phyloP scores from a whole-genome alignment of 2,329 filamentous ascomycete species.

The Elsinoe fawcettii region DNA sequence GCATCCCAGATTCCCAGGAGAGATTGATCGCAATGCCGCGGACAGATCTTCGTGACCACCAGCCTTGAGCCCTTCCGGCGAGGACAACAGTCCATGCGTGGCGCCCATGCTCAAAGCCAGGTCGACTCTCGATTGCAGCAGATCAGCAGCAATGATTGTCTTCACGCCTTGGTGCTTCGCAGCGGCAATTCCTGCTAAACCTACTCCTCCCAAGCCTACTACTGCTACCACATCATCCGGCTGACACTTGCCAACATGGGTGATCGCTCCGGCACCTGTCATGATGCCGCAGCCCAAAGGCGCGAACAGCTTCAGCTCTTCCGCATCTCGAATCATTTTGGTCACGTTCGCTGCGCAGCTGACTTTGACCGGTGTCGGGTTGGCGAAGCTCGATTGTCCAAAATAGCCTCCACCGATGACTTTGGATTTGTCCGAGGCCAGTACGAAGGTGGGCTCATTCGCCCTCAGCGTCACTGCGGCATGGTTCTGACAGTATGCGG shows the following conservation, averaged over 20 bases:
- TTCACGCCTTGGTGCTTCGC: slow-evolving; percentile 37
- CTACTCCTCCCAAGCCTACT: slow-evolving; percentile 41
- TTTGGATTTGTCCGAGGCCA: slow-evolving; percentile 21
- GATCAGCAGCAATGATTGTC: slow-evolving; percentile 36
- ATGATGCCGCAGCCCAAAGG: slow-evolving; percentile 42
- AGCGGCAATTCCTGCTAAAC: slow-evolving; percentile 42
- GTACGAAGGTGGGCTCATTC: slow-evolving; percentile 16
- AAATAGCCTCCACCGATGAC: slow-evolving; percentile 39
- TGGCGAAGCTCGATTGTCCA: slow-evolving; percentile 41
- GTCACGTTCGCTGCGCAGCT: slow-evolving; percentile 38
- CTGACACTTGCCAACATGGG: slow-evolving; percentile 33
- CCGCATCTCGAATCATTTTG: slow-evolving; percentile 30
- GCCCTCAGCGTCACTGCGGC: slow-evolving; percentile 39
- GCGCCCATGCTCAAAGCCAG: slow-evolving; percentile 33
- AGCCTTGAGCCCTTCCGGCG: slow-evolving; percentile 25
- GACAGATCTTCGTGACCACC: slow-evolving; percentile 10
- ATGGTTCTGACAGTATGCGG: slow-evolving; percentile 43
- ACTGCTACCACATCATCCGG: slow-evolving; percentile 35
- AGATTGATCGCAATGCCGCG: slow-evolving; percentile 24
- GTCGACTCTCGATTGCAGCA: slow-evolving; percentile 32
- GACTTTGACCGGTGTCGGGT: slow-evolving; percentile 34
- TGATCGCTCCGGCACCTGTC: slow-evolving; percentile 37
- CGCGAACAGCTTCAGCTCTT: slow-evolving; percentile 37
- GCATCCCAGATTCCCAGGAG: slow-evolving; percentile 29
- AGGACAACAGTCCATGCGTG: slow-evolving; percentile 26